Percentiles rank a stretch among this genome's conserved stretches.
Evolutionary conservation across 345 rosid genomes (phyloP).

Genomic region (Euphorbia peplus): DNA sequence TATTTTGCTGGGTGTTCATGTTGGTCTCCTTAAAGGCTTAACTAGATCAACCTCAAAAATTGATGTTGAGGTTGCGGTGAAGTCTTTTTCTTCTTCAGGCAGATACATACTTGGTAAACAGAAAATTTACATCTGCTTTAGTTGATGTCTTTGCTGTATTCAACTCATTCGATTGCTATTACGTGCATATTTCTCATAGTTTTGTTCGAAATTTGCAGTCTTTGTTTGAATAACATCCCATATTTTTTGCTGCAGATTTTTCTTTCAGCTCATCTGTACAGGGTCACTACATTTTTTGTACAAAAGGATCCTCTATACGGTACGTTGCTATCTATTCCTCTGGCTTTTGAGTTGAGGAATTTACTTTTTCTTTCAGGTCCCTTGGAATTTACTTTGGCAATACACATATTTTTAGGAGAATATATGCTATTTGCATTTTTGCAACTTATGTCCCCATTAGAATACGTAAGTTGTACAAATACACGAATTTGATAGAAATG

Average conservation of each 20-base stretch:
- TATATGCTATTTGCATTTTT: background rate
- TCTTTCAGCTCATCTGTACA: constrained; percentile 21
- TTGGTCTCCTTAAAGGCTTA: constrained; percentile 36
- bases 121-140: background rate
- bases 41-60: constrained; percentile 28
- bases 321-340: constrained; percentile 15
- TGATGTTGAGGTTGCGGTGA: constrained; percentile 17
- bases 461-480: too few relatives aligned
- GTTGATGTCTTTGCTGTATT: background rate
- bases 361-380: background rate
- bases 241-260: constrained; percentile 32
- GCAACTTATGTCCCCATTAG: background rate
- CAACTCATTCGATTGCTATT: background rate
- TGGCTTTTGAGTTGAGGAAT: background rate
- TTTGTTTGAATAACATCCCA: constrained; percentile 6
- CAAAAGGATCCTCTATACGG: constrained; percentile 29
- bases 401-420: background rate
- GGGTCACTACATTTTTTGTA: constrained; percentile 9
- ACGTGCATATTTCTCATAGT: background rate
- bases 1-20: constrained; percentile 43
- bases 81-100: constrained; percentile 28
- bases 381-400: constrained; percentile 6
- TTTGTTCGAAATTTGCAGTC: background rate
- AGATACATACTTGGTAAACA: constrained; percentile 36
- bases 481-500: too few relatives aligned